Evolutionary conservation across 495 filamentous ascomycete species (phyloP), one percentile per base, ranked within the genome.

Genomic region (Hypoxylon trugodes): DNA sequence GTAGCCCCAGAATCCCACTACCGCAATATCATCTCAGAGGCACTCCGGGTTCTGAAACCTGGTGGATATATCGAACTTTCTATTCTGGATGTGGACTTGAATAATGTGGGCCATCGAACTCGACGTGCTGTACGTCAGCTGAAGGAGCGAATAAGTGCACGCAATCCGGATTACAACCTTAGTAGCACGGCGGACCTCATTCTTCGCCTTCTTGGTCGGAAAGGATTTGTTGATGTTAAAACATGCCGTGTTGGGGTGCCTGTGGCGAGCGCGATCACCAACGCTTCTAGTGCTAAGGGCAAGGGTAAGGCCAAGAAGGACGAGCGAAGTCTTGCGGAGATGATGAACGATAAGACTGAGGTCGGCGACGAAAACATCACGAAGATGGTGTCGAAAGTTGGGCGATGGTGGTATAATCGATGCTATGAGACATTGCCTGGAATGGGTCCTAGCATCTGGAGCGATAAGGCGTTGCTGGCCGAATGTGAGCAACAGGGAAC

Each of bases 341-440:
- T 92, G 70, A 86, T 92, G 61, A 85, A 82, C 49, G 87, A 89
- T 54, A 79, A 84, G 19, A 78, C 84, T 2, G 79, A 80, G 15
- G 82, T 85, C 4, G 84, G 78, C 24, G 91, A 96, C 68, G 89
- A 91, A 65, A 87, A 85, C 49, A 96, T 97, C 66, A 90, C 91
- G 3, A 93, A 92, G 68, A 96, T 96, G 79, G 92, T 98, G 15
- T 87, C 93, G 15, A 88, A 86, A 59, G 94, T 98, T 6, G 96
- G 95, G 12, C 81, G 96, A 33, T 98, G 93, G 92, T 98, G 96
- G 95, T 97, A 96, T 74, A 89, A 85, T 3, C 83, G 88, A 46
- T 97, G 92, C 79, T 98, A 98, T 73, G 95, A 98, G 77, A 81
- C 74, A 40, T 71, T 73, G 5, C 82, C 82, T 16, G 78, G 82